Base-by-base conservation (phyloP, 306 rosid species). In the Sechiopsis laciniata region DNA sequence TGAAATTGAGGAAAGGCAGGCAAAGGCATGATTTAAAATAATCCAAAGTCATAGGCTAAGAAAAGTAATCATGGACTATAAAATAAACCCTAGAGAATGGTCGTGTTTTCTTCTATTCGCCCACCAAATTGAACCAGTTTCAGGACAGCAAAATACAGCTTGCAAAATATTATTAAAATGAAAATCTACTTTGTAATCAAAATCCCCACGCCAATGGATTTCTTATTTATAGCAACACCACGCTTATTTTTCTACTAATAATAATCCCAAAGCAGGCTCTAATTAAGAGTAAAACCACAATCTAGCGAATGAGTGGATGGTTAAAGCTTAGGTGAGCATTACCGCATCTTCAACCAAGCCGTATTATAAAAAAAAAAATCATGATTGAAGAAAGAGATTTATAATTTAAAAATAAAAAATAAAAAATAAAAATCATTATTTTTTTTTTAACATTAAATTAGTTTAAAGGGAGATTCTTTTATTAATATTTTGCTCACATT, bases 141-240 rank as follows among this genome's bases (percentile, higher is more conserved):
- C 17, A 2, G 29, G 40, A 59, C 65, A 60, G 42, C 42, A 60
- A 24, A 22, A 60, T 24, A 60, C 66, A 60, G 66, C 66, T 60
- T 22, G 19, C 40, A 42, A 26, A 20, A 21, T 8, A 21, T 57
- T 11, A 57, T 21, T 55, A 2, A 55, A 55, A 57, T 57, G 24
- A 8, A 22, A 20, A 1, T 1, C 53, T 11, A 48, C 53, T 48
- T 0, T 48, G 15, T 11, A 48, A 48, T 48, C 53, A 10, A 48
- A 42, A 42, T 37, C 45, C 45, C 8, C 15, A 11, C 54, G 2
- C 54, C 54, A 13, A 21, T 24, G n/a, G 11, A 58, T 10, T 21
- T 21, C 62, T 22, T 8, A 2, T 20, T 20, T 11, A 51, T 51
- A 51, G 20, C 37, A 21, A 59, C 29, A 20, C 26, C 63, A 21